Evolutionary conservation across 768 basidiomycete species (phyloP).

Genomic region (Auricularia sp.): DNA sequence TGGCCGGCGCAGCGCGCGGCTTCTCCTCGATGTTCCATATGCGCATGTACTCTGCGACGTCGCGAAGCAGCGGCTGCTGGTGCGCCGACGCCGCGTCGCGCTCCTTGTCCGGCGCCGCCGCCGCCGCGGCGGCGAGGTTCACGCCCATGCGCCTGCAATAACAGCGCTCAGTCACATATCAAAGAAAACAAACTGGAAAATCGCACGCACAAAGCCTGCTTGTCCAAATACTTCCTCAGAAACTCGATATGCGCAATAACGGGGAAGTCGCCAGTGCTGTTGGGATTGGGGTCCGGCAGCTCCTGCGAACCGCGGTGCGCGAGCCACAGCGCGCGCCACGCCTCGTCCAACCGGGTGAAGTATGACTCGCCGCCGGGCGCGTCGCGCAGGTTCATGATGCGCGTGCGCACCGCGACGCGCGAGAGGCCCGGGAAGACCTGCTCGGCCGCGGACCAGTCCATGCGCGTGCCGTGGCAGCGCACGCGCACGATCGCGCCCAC

Average conservation of each 20-base stretch:
- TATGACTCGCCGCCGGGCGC: slow-evolving; percentile 62
- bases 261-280: slow-evolving; percentile 64
- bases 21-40: slow-evolving; percentile 42
- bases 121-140: slow-evolving; percentile 16
- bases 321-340: slow-evolving; percentile 72
- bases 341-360: slow-evolving; percentile 65
- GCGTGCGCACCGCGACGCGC: slow-evolving; percentile 60
- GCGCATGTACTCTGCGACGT: neutral
- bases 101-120: no score
- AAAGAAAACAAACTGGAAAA: neutral
- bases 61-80: neutral
- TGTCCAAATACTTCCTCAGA: slow-evolving; percentile 71
- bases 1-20: slow-evolving; percentile 25
- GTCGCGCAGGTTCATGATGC: slow-evolving; percentile 50
- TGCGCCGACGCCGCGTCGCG: neutral
- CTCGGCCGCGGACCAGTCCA: slow-evolving; percentile 64
- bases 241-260: slow-evolving; percentile 74
- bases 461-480: slow-evolving; percentile 49
- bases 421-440: slow-evolving; percentile 75
- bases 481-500: slow-evolving; percentile 72
- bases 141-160: slow-evolving; percentile 56
- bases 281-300: slow-evolving; percentile 62
- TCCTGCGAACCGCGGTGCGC: slow-evolving; percentile 54
- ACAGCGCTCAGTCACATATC: slow-evolving; percentile 1
- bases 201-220: slow-evolving; percentile 61